Percentiles rank a stretch among this genome's conserved stretches.
Conservation (phyloP, 2,329 filamentous ascomycete genomes). For the Alternaria sp. region DNA sequence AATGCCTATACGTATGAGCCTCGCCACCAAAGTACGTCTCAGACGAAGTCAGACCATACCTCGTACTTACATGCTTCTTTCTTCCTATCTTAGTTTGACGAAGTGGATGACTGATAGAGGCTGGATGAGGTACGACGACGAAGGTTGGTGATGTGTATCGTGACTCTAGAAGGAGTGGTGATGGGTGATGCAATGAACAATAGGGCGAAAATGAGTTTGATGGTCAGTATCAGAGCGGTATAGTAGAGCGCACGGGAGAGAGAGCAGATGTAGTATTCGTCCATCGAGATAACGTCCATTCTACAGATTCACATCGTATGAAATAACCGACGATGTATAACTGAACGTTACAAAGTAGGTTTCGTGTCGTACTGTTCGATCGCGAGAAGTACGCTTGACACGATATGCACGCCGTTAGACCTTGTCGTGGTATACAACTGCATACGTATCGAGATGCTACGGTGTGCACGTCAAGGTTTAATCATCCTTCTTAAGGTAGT, state of each 20-base stretch:
- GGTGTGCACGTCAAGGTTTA: background rate
- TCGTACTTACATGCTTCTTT: background rate
- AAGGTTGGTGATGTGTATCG: background rate
- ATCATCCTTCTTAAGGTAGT: slow-evolving; percentile 46
- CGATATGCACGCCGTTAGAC: background rate
- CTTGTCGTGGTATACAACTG: background rate
- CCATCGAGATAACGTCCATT: background rate
- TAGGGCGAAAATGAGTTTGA: background rate
- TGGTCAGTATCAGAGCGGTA: background rate
- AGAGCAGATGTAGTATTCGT: background rate
- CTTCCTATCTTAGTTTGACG: background rate
- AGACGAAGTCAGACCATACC: background rate
- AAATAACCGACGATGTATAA: background rate
- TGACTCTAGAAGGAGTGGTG: background rate
- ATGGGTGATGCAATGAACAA: no score
- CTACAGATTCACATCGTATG: background rate
- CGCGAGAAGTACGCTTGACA: background rate
- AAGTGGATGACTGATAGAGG: background rate
- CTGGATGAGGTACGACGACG: background rate
- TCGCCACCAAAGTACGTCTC: rapidly evolving
- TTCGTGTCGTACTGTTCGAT: background rate
- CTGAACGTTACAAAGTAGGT: background rate
- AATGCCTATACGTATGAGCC: background rate
- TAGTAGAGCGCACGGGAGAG: background rate
- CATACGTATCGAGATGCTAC: background rate